Percentiles rank a stretch among this genome's conserved stretches.
These are phyloP conservation scores for Xylariales sp. DNA, from an alignment of 2,329 filamentous ascomycete genomes.

Conservation along the genomic window DNA sequence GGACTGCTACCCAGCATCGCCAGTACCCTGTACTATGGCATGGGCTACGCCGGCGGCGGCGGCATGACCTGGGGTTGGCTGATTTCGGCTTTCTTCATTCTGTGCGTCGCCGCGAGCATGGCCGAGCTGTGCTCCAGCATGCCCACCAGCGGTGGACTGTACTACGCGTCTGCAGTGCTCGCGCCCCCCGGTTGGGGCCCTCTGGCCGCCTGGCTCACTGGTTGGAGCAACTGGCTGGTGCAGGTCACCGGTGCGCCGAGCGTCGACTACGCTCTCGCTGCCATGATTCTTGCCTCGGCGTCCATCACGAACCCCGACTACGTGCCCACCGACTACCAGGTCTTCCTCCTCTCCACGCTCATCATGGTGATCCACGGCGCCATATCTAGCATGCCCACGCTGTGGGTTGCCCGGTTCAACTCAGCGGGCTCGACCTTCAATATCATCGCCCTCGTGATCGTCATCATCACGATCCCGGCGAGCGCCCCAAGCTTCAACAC, in stretches of 20 bases:
- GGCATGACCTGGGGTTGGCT: constrained; percentile 77
- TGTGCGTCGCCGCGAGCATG: constrained; percentile 63
- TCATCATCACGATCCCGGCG: constrained; percentile 66
- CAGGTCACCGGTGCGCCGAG: constrained; percentile 27
- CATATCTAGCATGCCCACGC: constrained; percentile 67
- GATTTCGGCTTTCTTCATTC: constrained; percentile 67
- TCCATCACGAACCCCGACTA: constrained; percentile 67
- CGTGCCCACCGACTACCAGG: constrained; percentile 60
- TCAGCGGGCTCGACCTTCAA: constrained; percentile 68
- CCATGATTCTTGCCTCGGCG: constrained; percentile 69
- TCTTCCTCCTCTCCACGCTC: constrained; percentile 61
- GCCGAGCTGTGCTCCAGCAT: constrained; percentile 70
- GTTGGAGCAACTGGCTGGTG: constrained; percentile 28
- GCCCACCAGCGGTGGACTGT: constrained; percentile 69
- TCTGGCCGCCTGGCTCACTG: constrained; percentile 27
- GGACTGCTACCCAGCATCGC: constrained; percentile 69
- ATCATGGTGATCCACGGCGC: constrained; percentile 64
- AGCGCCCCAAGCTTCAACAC: constrained; percentile 43
- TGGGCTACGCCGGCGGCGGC: constrained; percentile 39
- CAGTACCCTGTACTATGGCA: constrained; percentile 67
- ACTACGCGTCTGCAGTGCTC: constrained; percentile 69
- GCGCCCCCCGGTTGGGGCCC: constrained; percentile 37
- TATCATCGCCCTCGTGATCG: constrained; percentile 60
- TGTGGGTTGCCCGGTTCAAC: constrained; percentile 67
- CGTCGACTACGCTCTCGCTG: constrained; percentile 26